Evolutionary conservation across 225 moss, liverwort and hornwort species (phyloP), one percentile per base, ranked within the genome.

Genomic region (Ulota crispa): DNA sequence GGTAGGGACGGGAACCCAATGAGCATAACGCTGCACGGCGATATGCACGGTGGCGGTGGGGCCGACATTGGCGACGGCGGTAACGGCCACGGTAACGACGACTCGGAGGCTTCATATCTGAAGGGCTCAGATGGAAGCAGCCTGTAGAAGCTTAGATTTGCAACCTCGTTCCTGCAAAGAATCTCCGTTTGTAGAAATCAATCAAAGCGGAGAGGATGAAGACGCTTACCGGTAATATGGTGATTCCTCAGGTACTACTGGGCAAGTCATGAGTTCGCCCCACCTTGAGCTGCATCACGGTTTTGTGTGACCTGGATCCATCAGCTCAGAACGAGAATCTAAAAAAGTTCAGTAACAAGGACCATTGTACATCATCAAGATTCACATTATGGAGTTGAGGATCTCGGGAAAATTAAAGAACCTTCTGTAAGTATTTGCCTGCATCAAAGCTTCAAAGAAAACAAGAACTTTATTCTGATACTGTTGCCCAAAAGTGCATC

Each of bases 81-180:
- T 18, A 80, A 84, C 42, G 86, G 88, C 59, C 90, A 91, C 54
- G 90, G 90, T 5, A 84, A 84, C 50, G 90, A 91, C 16, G 88
- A 88, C 74, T 91, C 90, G 30, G 88, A 88, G 75, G 88, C 88
- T 67, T 91, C 90, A 0, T 91, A 91, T 28, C 73, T 91, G 41
- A 91, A 91, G 80, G 90, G 90, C 80, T 91, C 90, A 6, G 90
- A 91, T 66, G 90, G 87, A 28, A 90, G 87, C 78, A 90, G 87
- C 36, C 85, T 90, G 81, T 87, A 87, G 66, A 12, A 34, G 19
- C 61, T 36, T 23, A 5, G 26, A 9, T 30, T 65, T 59, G 68
- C 50, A 45, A 7, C 50, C 75, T 80, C 45, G 2, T 16, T 60
- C 70, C 70, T 80, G 47, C 70, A 26, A n/a, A 10, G 23, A 47